Evolutionary conservation across 768 basidiomycete genomes (phyloP).

Genomic region (Auriculariales sp.): DNA sequence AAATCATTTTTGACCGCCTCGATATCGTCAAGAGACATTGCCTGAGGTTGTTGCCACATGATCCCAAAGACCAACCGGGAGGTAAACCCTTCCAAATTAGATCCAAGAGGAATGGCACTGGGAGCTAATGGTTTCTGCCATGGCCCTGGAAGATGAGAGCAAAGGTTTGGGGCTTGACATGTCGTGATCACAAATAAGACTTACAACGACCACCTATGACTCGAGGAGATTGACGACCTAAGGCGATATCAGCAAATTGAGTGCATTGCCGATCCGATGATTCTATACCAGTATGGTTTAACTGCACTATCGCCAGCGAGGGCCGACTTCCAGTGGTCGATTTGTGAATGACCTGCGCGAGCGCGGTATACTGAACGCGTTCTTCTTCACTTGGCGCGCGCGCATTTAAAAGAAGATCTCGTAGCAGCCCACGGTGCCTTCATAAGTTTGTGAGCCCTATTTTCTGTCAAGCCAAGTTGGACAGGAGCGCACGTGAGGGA

Average conservation of each 20-base stretch:
- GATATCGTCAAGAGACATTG: conserved; percentile 48
- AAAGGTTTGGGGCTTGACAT: no score
- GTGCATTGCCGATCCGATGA: background rate
- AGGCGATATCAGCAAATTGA: background rate
- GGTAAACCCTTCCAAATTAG: conserved; percentile 15
- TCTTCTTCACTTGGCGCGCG: conserved; percentile 16
- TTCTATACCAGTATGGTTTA: conserved; percentile 46
- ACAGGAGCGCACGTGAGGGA: conserved; percentile 45
- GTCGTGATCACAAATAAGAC: no score
- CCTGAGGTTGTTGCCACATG: conserved; percentile 47
- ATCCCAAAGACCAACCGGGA: conserved; percentile 27
- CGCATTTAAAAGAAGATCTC: conserved; percentile 4
- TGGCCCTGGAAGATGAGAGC: no score
- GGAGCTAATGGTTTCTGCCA: conserved; percentile 56
- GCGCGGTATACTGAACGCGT: conserved; percentile 32
- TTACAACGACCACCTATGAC: conserved; percentile 57
- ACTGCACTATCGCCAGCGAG: conserved; percentile 60
- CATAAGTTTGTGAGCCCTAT: conserved; percentile 22
- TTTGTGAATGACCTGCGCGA: conserved; percentile 38
- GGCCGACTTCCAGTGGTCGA: background rate
- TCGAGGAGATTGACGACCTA: conserved; percentile 63
- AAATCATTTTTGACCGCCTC: conserved; percentile 46
- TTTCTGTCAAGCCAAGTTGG: conserved; percentile 58
- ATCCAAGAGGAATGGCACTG: conserved; percentile 28
- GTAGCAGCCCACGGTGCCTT: background rate